These are phyloP conservation scores for Phanerochaete sordida DNA, from an alignment of 768 basidiomycete genomes.

Conservation along the genomic window DNA sequence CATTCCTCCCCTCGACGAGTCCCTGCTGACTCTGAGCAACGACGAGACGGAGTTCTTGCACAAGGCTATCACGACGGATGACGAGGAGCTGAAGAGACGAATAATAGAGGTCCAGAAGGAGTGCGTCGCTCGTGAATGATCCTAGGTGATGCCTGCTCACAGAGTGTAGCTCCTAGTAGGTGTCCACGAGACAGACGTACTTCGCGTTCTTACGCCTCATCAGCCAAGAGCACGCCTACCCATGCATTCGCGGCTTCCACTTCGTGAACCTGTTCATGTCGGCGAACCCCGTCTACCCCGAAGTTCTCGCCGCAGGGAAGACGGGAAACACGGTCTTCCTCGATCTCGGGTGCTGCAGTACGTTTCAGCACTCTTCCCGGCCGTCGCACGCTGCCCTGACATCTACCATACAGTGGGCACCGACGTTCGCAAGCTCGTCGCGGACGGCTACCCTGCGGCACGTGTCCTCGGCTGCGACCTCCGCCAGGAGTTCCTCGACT, in stretches of 20 bases:
- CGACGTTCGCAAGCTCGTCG: slow-evolving; percentile 30
- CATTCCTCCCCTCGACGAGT: slow-evolving; percentile 21
- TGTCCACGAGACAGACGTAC: not conserved
- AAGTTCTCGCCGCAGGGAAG: slow-evolving; percentile 23
- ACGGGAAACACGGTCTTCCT: slow-evolving; percentile 22
- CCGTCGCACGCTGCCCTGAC: not conserved
- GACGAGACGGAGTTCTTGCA: slow-evolving; percentile 23
- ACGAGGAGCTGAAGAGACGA: slow-evolving; percentile 18
- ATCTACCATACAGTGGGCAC: slow-evolving; percentile 25
- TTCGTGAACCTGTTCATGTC: slow-evolving; percentile 28
- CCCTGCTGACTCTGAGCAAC: slow-evolving; percentile 16
- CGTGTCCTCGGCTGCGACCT: slow-evolving; percentile 28
- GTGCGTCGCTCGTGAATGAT: slow-evolving; percentile 9
- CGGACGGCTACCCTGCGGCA: slow-evolving; percentile 28
- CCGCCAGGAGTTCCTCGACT: slow-evolving; percentile 27
- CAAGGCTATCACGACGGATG: slow-evolving; percentile 18
- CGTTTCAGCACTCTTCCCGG: slow-evolving; percentile 4
- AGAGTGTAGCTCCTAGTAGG: slow-evolving; percentile 26
- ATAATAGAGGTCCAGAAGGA: slow-evolving; percentile 25
- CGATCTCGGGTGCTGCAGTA: slow-evolving; percentile 33
- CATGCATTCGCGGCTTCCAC: slow-evolving; percentile 31
- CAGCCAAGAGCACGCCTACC: slow-evolving; percentile 28
- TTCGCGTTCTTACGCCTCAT: not conserved
- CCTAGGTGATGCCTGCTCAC: not conserved
- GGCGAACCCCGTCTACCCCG: slow-evolving; percentile 21